Evolutionary conservation across 352 stramenopile species (phyloP).

Genomic region (Phytophthora crassamura): DNA sequence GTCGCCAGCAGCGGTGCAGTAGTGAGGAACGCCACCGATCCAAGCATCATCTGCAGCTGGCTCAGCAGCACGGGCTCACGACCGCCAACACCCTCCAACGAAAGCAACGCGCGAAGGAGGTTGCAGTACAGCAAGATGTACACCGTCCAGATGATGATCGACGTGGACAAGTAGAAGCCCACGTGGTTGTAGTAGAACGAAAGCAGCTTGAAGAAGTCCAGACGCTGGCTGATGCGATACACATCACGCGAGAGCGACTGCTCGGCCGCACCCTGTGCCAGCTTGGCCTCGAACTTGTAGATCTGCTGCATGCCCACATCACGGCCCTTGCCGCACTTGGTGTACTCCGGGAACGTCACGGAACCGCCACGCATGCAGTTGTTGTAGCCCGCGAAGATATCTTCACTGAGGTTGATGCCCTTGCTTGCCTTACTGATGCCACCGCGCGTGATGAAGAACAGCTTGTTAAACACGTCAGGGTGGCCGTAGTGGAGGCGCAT

Average conservation of each 20-base stretch:
- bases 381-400: constrained; percentile 99
- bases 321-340: constrained; percentile 98
- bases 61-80: constrained; percentile 94
- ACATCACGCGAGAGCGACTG: constrained; percentile 98
- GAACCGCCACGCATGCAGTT: constrained; percentile 96
- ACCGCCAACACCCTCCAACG: constrained; percentile 93
- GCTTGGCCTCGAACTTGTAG: constrained; percentile 99
- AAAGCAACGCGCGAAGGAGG: constrained; percentile 92
- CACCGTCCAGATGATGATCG: constrained; percentile 98
- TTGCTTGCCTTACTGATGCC: constrained; percentile 99
- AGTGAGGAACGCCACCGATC: constrained; percentile 96
- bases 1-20: constrained; percentile 97
- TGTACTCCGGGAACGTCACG: constrained; percentile 99
- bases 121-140: constrained; percentile 98
- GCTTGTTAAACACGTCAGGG: constrained; percentile 99
- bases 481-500: constrained; percentile 99
- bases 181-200: constrained; percentile 99
- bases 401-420: constrained; percentile 99
- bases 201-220: constrained; percentile 98
- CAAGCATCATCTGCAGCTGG: constrained; percentile 96
- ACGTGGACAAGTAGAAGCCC: constrained; percentile 98
- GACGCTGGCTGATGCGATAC: constrained; percentile 96
- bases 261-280: constrained; percentile 97
- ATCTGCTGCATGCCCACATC: constrained; percentile 99
- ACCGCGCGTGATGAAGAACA: constrained; percentile 99